These are phyloP conservation scores for Pochonia chlamydosporia DNA, from an alignment of 2,329 filamentous ascomycete species.

Conservation along the genomic window DNA sequence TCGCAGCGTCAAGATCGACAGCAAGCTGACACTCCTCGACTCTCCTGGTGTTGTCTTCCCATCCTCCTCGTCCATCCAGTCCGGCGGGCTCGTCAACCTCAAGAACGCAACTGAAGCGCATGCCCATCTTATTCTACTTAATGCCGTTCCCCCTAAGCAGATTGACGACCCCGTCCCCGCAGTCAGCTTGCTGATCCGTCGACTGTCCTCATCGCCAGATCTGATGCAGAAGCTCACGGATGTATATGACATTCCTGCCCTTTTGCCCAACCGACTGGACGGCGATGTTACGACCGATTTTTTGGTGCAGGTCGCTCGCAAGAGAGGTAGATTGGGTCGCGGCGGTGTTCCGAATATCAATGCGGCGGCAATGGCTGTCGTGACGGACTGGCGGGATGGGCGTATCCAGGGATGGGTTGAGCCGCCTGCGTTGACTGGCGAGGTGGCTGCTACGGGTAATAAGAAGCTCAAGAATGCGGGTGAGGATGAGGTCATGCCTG, in stretches of 20 bases:
- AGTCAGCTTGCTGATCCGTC: constrained; percentile 75
- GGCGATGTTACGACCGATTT: constrained; percentile 85
- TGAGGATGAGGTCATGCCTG: constrained; percentile 43
- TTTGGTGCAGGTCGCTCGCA: constrained; percentile 88
- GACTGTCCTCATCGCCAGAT: constrained; percentile 66
- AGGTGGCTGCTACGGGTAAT: constrained; percentile 24
- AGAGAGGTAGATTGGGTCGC: constrained; percentile 80
- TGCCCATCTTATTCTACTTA: constrained; percentile 80
- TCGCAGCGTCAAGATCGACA: constrained; percentile 88
- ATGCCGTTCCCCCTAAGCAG: constrained; percentile 87
- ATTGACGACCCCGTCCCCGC: constrained; percentile 90
- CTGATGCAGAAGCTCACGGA: constrained; percentile 74
- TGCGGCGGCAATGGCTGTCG: constrained; percentile 83
- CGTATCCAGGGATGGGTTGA: constrained; percentile 90
- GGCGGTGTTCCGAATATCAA: constrained; percentile 86
- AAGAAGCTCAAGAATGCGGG: constrained; percentile 28
- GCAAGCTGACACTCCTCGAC: constrained; percentile 87
- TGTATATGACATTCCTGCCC: constrained; percentile 77
- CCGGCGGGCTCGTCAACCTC: constrained; percentile 38
- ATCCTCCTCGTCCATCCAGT: constrained; percentile 41
- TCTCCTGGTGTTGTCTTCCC: constrained; percentile 95
- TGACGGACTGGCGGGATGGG: constrained; percentile 95
- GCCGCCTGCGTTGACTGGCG: constrained; percentile 61
- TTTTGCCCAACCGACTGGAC: constrained; percentile 59
- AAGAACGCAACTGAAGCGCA: constrained; percentile 67